Evolutionary conservation across 495 filamentous ascomycete species (phyloP).

Genomic region (Tuber brumale): DNA sequence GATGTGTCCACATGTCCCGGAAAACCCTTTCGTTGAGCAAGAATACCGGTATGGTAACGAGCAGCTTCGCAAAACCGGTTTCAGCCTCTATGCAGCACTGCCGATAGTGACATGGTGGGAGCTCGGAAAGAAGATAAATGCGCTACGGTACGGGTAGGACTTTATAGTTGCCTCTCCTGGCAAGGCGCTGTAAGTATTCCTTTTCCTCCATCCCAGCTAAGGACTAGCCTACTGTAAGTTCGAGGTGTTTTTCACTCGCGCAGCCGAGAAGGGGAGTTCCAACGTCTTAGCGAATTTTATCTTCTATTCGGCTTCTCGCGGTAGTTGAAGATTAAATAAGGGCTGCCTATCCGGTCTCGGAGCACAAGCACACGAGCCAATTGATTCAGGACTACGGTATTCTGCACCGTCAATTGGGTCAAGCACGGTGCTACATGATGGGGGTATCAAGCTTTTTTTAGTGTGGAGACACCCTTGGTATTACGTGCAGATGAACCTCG

Average conservation of each 20-base stretch:
- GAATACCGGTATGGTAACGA: background rate
- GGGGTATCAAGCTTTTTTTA: constrained; percentile 1
- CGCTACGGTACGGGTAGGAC: background rate
- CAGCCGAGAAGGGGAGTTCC: background rate
- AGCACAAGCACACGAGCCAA: background rate
- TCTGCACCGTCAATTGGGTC: background rate
- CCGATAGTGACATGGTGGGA: background rate
- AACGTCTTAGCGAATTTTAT: background rate
- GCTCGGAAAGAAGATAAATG: background rate
- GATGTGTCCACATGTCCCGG: background rate
- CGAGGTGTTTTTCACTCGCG: background rate
- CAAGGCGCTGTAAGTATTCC: background rate
- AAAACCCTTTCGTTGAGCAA: background rate
- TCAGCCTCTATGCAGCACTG: background rate
- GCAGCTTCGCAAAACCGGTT: background rate
- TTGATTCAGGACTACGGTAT: background rate
- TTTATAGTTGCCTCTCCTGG: background rate
- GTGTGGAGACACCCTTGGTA: background rate
- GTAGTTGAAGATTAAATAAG: background rate
- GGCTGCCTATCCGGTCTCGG: background rate
- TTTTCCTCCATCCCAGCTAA: background rate
- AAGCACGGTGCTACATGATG: background rate
- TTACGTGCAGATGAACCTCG: background rate
- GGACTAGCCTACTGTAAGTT: no score
- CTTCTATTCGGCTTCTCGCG: background rate